phyloP scores from a whole-genome alignment of 257 asterid species.

The Solanum corneliomulleri region DNA sequence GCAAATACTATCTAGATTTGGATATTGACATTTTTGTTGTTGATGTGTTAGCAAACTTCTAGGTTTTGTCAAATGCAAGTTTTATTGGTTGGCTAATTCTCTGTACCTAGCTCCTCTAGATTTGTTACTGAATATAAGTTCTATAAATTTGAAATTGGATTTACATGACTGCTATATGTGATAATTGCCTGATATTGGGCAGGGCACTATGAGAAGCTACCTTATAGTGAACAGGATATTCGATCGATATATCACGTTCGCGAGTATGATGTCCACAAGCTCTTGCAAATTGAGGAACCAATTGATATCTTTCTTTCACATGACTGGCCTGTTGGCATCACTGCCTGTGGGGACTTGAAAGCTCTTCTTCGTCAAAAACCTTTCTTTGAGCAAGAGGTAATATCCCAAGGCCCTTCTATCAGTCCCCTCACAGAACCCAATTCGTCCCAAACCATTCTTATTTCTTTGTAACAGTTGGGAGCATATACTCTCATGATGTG shows the following conservation, averaged over 20 bases:
- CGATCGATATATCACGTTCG: constrained; percentile 93
- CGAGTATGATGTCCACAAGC: constrained; percentile 84
- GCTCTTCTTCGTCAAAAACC: constrained; percentile 61
- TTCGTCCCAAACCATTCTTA: too few relatives aligned
- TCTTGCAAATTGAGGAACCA: constrained; percentile 90
- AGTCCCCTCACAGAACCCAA: too few relatives aligned
- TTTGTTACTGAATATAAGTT: background rate
- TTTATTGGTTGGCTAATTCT: background rate
- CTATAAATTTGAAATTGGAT: background rate
- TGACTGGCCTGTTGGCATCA: constrained; percentile 93
- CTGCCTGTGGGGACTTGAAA: constrained; percentile 55
- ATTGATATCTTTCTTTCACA: constrained; percentile 89
- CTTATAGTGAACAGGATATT: constrained; percentile 64
- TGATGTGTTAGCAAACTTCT: background rate
- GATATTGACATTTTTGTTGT: background rate
- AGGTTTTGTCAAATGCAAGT: background rate
- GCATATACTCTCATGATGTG: too few relatives aligned
- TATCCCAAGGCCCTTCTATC: background rate
- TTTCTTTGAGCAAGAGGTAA: constrained; percentile 69
- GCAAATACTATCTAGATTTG: background rate
- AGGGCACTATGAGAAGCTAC: constrained; percentile 88
- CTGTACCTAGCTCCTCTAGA: background rate
- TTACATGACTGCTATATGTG: background rate
- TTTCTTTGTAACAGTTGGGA: too few relatives aligned
- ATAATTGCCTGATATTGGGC: constrained; percentile 14